A percentile compares a stretch with the other conserved stretches of the same genome.
Evolutionary conservation across 441 rosid species (phyloP).

Genomic region (Pelargonium myrrhifolium): DNA sequence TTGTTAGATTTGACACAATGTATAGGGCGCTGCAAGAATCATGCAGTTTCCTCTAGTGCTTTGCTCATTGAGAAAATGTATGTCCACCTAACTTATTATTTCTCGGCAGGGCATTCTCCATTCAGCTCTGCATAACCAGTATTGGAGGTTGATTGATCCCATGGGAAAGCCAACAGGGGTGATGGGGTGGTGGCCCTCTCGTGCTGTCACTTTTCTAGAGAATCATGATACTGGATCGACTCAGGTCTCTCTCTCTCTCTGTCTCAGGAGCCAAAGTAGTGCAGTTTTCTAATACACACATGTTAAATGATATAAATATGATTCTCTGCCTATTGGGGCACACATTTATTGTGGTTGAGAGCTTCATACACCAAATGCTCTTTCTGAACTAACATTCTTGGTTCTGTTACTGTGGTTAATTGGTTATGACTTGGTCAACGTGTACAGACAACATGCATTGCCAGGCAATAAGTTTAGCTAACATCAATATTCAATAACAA

Average conservation of each 20-base stretch:
- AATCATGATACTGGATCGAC: conserved; percentile 53
- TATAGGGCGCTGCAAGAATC: too few species aligned
- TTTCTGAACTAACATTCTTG: not conserved
- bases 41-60: too few species aligned
- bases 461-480: not conserved
- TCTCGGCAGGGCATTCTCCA: conserved; percentile 42
- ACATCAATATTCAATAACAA: too few species aligned
- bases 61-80: too few species aligned
- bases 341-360: not conserved
- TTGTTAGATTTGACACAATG: too few species aligned
- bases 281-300: too few species aligned
- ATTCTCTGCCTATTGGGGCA: not conserved
- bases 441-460: not conserved
- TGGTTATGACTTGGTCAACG: not conserved
- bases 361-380: not conserved
- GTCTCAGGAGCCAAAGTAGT: too few species aligned
- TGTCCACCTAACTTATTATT: not conserved
- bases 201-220: conserved; percentile 46
- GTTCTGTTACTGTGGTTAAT: not conserved
- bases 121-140: conserved; percentile 39
- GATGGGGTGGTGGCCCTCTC: conserved; percentile 59
- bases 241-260: conserved; percentile 28
- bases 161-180: conserved; percentile 50
- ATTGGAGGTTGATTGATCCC: conserved; percentile 47
- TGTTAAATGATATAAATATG: not conserved